Evolutionary conservation across 2,329 filamentous ascomycete genomes (phyloP).

Genomic region (Aspergillus uvarum): DNA sequence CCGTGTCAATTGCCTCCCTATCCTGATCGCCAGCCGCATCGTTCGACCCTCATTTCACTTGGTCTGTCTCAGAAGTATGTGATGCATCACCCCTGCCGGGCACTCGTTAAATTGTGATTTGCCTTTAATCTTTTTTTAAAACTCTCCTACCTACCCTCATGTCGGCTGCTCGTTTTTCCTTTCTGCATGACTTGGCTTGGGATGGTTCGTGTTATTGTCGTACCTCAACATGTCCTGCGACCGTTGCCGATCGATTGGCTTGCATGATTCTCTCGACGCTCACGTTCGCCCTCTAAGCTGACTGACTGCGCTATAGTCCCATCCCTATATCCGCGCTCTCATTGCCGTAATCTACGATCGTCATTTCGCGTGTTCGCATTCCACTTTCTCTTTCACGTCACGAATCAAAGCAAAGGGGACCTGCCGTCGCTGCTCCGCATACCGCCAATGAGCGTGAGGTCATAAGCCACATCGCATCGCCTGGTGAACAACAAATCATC

Average conservation of each 20-base stretch:
- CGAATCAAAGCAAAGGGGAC: not conserved
- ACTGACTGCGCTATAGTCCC: slow-evolving; percentile 4
- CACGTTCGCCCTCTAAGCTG: not conserved
- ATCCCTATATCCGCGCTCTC: not conserved
- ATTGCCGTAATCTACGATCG: slow-evolving; percentile 1
- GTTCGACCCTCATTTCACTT: slow-evolving; percentile 4
- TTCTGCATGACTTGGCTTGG: slow-evolving; percentile 3
- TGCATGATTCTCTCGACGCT: slow-evolving; percentile 14
- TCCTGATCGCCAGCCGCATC: slow-evolving; percentile 1
- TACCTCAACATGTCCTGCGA: slow-evolving; percentile 12
- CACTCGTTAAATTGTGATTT: not conserved
- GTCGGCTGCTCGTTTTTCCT: not conserved
- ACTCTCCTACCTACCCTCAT: not conserved
- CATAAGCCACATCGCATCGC: not conserved
- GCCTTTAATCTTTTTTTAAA: not conserved
- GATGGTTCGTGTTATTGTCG: slow-evolving; percentile 11
- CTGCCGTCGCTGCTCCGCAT: not conserved
- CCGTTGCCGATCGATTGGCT: slow-evolving; percentile 4
- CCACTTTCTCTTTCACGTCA: not conserved
- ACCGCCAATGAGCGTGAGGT: slow-evolving; percentile 1
- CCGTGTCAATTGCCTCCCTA: slow-evolving; percentile 6
- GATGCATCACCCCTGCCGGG: slow-evolving; percentile 3
- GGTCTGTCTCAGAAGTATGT: slow-evolving; percentile 12
- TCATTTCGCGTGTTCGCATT: not conserved
- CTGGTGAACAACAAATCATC: slow-evolving; percentile 8